Conservation (phyloP, 306 rosid species). For the Cicer arietinum region DNA sequence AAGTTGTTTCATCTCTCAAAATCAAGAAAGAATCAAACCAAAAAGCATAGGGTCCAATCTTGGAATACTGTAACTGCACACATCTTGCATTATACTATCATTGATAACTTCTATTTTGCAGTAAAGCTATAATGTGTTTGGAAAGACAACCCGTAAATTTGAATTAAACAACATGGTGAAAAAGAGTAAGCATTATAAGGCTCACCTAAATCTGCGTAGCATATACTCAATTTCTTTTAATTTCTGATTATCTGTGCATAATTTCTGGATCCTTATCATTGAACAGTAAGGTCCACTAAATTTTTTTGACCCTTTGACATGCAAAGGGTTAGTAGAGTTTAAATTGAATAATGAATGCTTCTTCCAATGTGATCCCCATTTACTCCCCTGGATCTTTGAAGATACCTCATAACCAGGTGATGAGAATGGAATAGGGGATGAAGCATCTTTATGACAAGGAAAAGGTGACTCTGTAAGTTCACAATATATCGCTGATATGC, state of each 20-base stretch:
- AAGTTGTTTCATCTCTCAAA: conserved; percentile 4
- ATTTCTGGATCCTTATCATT: conserved; percentile 72
- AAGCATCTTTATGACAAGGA: conserved; percentile 53
- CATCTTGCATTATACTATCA: conserved; percentile 9
- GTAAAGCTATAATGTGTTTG: background rate
- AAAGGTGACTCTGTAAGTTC: conserved; percentile 78
- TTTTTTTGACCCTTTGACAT: conserved; percentile 61
- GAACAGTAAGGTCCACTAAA: conserved; percentile 69
- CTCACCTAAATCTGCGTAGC: conserved; percentile 80
- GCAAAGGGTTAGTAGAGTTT: conserved; percentile 62
- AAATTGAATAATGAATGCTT: conserved; percentile 63
- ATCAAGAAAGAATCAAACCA: conserved; percentile 25
- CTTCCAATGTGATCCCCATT: conserved; percentile 59
- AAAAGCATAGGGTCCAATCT: background rate
- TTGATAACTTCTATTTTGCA: conserved; percentile 7
- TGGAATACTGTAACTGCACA: background rate
- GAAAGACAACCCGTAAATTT: conserved; percentile 13
- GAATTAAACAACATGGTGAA: conserved; percentile 8
- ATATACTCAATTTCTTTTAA: conserved; percentile 68
- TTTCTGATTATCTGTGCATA: conserved; percentile 66
- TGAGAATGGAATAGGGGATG: conserved; percentile 62
- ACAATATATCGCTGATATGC: conserved; percentile 78
- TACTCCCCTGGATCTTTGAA: conserved; percentile 57
- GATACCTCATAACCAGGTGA: conserved; percentile 61
- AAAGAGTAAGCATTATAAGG: conserved; percentile 20